These are phyloP conservation scores for Achaetomiella virescens DNA, from an alignment of 495 filamentous ascomycete genomes.

Conservation along the genomic window DNA sequence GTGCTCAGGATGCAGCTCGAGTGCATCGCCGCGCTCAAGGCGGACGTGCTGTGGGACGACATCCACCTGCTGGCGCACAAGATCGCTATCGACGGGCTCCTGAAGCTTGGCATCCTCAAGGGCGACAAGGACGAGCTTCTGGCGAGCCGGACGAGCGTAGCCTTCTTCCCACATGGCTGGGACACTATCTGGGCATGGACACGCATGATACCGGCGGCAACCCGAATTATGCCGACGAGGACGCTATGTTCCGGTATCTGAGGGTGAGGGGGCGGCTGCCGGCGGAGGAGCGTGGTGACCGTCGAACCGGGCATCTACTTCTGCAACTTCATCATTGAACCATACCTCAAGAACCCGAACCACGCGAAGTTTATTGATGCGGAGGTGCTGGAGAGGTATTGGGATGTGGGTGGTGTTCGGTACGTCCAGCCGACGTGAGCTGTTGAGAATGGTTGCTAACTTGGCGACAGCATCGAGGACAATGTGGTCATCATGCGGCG, in stretches of 20 bases:
- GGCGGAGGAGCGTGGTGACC: conserved; percentile 72
- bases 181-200: conserved; percentile 91
- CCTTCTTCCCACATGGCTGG: conserved; percentile 93
- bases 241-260: conserved; percentile 80
- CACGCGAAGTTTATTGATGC: conserved; percentile 68
- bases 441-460: not conserved
- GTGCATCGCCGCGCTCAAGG: conserved; percentile 66
- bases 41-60: conserved; percentile 76
- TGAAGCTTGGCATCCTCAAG: conserved; percentile 68
- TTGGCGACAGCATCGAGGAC: conserved; percentile 47
- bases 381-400: conserved; percentile 70
- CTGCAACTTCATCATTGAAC: conserved; percentile 85
- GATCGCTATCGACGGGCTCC: conserved; percentile 72
- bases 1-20: conserved; percentile 79
- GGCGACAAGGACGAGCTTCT: conserved; percentile 66
- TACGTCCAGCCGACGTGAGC: conserved; percentile 18
- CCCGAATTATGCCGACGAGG: conserved; percentile 75
- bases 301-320: conserved; percentile 95
- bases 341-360: conserved; percentile 64
- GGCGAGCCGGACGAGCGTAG: conserved; percentile 64
- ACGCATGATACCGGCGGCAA: conserved; percentile 89
- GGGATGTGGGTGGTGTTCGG: conserved; percentile 83
- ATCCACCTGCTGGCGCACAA: conserved; percentile 73
- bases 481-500: conserved; percentile 72
- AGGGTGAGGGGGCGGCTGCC: conserved; percentile 72